Conservation (phyloP, 2,329 filamentous ascomycete genomes). For the Hypoxylon sp. region DNA sequence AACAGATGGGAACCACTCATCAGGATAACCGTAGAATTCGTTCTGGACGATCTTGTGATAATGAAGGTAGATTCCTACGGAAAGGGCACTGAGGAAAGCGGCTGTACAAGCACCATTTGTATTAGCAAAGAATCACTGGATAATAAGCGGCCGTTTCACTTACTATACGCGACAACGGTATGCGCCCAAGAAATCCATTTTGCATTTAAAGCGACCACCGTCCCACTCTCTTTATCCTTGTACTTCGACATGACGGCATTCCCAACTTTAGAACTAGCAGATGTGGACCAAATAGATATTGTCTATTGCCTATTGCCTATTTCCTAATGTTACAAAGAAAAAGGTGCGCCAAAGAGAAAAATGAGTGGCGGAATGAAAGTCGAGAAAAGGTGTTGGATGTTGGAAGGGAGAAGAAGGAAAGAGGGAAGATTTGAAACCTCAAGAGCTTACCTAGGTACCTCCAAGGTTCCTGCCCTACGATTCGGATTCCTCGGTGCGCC, state of each 20-base stretch:
- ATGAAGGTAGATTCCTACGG: conserved; percentile 86
- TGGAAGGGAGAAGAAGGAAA: conserved; percentile 7
- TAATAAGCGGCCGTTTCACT: conserved; percentile 50
- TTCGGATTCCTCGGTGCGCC: conserved; percentile 34
- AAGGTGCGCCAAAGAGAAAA: conserved; percentile 8
- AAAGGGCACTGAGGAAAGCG: conserved; percentile 88
- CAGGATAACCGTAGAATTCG: conserved; percentile 92
- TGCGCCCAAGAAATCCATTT: conserved; percentile 93
- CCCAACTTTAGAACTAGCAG: conserved; percentile 14
- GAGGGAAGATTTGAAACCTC: conserved; percentile 15
- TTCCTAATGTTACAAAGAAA: conserved; percentile 12
- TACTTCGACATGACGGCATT: conserved; percentile 57
- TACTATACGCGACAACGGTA: conserved; percentile 86
- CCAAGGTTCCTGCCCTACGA: neutral
- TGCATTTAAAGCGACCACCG: conserved; percentile 79
- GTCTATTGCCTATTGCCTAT: neutral
- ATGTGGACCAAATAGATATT: conserved; percentile 17
- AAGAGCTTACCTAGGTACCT: conserved; percentile 5
- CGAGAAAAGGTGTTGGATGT: conserved; percentile 3
- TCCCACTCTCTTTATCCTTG: conserved; percentile 75
- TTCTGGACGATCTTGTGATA: conserved; percentile 98
- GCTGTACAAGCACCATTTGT: conserved; percentile 59
- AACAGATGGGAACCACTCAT: conserved; percentile 97
- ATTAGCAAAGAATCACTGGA: conserved; percentile 18
- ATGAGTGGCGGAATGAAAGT: conserved; percentile 1